Percentiles rank a stretch among this genome's conserved stretches.
Evolutionary conservation across 2,329 filamentous ascomycete genomes (phyloP).

Genomic region (Stemphylium beticola): DNA sequence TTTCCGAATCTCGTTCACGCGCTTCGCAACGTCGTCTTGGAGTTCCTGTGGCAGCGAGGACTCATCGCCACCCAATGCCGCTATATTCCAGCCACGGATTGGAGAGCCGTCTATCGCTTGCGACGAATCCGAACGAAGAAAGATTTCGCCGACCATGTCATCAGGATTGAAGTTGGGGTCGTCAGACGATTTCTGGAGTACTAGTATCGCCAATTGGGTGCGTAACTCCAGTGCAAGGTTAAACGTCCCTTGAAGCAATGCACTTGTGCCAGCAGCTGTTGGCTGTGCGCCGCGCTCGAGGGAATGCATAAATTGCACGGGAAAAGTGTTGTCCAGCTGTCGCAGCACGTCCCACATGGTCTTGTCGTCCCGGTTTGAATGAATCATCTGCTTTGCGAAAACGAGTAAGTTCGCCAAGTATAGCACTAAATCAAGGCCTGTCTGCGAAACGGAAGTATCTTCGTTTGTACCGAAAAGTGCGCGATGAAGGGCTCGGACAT

Average conservation of each 20-base stretch:
- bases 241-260: conserved; percentile 53
- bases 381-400: conserved; percentile 49
- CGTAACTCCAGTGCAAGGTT: conserved; percentile 60
- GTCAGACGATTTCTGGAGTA: conserved; percentile 45
- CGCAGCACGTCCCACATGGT: conserved; percentile 40
- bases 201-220: conserved; percentile 60
- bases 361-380: conserved; percentile 33
- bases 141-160: conserved; percentile 49
- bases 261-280: conserved; percentile 47
- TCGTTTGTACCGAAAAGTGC: conserved; percentile 46
- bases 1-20: conserved; percentile 47
- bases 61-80: conserved; percentile 48
- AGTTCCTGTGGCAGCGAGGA: conserved; percentile 46
- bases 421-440: conserved; percentile 51
- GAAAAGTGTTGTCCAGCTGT: conserved; percentile 45
- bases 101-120: conserved; percentile 11
- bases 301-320: conserved; percentile 40
- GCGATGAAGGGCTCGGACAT: conserved; percentile 46
- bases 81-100: conserved; percentile 46
- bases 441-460: conserved; percentile 20
- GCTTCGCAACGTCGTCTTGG: conserved; percentile 44
- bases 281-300: conserved; percentile 17
- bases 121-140: conserved; percentile 42
- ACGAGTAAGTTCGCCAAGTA: conserved; percentile 54
- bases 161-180: conserved; percentile 49